Base-by-base conservation (phyloP, 768 basidiomycete species). In the Hirschioporus abietinus region DNA sequence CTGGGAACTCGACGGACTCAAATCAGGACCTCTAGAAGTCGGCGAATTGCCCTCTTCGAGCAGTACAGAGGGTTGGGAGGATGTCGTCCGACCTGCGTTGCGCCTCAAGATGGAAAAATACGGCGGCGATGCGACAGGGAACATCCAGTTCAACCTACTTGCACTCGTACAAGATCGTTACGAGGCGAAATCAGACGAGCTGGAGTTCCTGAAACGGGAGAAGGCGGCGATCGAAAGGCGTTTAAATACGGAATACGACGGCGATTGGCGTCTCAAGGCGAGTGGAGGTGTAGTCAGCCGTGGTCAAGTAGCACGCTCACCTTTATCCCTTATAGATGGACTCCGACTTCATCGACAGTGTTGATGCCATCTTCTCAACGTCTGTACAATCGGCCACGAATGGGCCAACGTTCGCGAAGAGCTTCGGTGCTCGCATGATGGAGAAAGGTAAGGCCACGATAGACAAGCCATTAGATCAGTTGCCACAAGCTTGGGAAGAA, bases 1-100 rank as follows among this genome's bases (percentile, higher is more conserved):
- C n/a, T 89, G 87, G 87, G 87, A 89, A 73, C 81, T 89, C 64
- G 86, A 88, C 71, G 87, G 88, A 15, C 79, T 88, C 65, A 86
- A 86, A 67, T 79, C 82, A 1, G 87, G 85, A 0, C 86, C 88
- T 6, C 76, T 89, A 9, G 86, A 88, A 73, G 86, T 88, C 25
- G 87, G 87, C 52, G 86, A 87, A 70, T 71, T 87, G 27, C 70
- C 74, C 7, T 57, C 65, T 10, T 66, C 35, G n/a, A 72, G 77
- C 18, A 62, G 26, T 18, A 23, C n/a, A n/a, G 67, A 72, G 18
- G 73, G 70, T 0, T 89, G 88, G 88, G 86, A 86, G 81, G 83
- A 86, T 70, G 75, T 87, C 60, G 88, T 82, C 24, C 83, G 86
- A 20, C 87, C 88, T 0, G 86, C 83, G 18, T 75, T 89, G 64